Conservation (phyloP, 306 rosid species). For the Delonix regia region DNA sequence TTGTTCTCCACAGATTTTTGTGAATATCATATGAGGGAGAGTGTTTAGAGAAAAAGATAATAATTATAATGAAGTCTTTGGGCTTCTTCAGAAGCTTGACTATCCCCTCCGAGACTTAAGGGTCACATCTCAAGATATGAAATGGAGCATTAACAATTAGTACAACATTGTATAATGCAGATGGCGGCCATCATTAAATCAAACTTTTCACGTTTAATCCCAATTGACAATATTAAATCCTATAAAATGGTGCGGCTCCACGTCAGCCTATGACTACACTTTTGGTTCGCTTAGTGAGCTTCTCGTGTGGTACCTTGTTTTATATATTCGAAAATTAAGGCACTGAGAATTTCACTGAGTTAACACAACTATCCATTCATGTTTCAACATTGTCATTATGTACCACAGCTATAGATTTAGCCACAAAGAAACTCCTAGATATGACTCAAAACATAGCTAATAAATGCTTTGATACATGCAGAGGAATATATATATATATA, state of each 20-base stretch:
- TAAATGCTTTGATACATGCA: background rate
- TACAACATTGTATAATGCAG: constrained; percentile 22
- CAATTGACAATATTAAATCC: background rate
- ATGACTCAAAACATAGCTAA: background rate
- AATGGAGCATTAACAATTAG: background rate
- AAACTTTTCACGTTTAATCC: background rate
- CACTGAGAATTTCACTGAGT: background rate
- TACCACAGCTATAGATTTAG: too few species aligned
- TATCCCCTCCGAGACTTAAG: constrained; percentile 48
- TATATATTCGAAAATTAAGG: background rate
- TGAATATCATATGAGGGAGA: constrained; percentile 16
- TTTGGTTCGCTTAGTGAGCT: constrained; percentile 15
- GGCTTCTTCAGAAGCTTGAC: constrained; percentile 34
- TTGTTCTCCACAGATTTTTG: constrained; percentile 30
- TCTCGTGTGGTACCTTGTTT: constrained; percentile 16
- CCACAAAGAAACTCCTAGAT: too few species aligned
- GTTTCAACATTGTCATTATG: too few species aligned
- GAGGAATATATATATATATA: background rate
- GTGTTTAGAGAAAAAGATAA: background rate
- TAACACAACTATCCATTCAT: too few species aligned
- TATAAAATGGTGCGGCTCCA: constrained; percentile 1
- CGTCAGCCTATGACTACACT: background rate
- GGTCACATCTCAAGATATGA: constrained; percentile 36
- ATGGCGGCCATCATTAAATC: constrained; percentile 34
- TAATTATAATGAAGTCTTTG: background rate